A percentile compares a stretch with the other conserved stretches of the same genome.
These are phyloP conservation scores for Didymella pinodella DNA, from an alignment of 2,329 filamentous ascomycete species.

Conservation along the genomic window DNA sequence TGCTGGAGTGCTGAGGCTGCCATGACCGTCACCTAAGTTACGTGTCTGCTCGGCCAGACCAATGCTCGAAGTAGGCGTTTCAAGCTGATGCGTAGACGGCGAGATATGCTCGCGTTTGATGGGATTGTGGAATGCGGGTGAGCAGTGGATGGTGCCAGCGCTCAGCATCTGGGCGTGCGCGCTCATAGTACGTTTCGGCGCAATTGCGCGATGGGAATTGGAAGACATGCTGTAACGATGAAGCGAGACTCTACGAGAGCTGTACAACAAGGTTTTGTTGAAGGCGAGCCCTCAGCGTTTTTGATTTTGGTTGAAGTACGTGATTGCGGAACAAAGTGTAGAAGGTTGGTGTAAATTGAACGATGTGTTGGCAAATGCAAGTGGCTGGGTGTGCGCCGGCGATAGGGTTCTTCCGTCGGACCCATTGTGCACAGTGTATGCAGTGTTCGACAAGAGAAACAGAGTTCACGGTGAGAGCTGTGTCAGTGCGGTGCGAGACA, in stretches of 20 bases:
- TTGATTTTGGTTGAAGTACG: background rate
- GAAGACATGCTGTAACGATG: background rate
- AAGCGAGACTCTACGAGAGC: background rate
- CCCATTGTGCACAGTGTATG: background rate
- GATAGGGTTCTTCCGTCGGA: background rate
- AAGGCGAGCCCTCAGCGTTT: background rate
- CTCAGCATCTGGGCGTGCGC: background rate
- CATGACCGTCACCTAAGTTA: too few relatives aligned
- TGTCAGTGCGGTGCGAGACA: background rate
- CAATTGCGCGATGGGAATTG: background rate
- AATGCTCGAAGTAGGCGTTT: background rate
- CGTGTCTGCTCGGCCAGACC: background rate
- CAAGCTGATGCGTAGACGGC: background rate
- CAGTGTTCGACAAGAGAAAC: background rate
- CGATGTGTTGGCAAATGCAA: background rate
- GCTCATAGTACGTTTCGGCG: background rate
- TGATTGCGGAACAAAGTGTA: background rate
- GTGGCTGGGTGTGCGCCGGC: constrained; percentile 4
- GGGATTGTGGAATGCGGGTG: background rate
- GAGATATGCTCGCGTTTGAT: background rate
- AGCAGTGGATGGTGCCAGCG: background rate
- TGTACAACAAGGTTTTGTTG: background rate
- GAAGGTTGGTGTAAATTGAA: background rate
- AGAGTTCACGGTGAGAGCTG: constrained; percentile 7
- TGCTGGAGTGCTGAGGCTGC: background rate